Evolutionary conservation across 1,284 basidiomycete genomes (phyloP), one percentile per base, ranked within the genome.

Genomic region (Ceratobasidium theobromae): DNA sequence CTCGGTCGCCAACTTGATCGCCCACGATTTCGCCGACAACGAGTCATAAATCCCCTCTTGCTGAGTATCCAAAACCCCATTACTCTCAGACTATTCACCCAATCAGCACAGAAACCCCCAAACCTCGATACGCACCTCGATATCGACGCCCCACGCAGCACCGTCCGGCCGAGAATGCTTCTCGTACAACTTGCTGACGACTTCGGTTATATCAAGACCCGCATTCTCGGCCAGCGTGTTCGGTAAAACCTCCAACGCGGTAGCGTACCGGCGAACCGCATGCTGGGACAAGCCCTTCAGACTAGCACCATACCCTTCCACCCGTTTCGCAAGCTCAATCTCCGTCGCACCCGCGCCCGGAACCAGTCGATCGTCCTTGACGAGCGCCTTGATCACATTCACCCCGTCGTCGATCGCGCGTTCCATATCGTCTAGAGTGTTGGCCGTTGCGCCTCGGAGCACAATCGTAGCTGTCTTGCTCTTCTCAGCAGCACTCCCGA

Each of bases 401-500:
- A 97, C 94, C 27, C 96, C 97, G 73, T 99, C 96, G 74, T 99
- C 97, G 62, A 99, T 84, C 28, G 95, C 94, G 28, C 97, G 86
- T 77, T 99, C 90, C 25, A 99, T 85, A 76, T 99, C 97, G 75
- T 99, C 97, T 60, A 99, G 80, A 71, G 88, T 87, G 78, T 97
- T 98, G 55, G 93, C 85, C 0, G 97, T 99, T 43, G 97, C 96
- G 3, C 97, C 97, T n/a, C 95, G 86, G 33, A 98, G 80, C n/a
- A 98, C 92, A 75, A 98, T 89, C 23, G 95, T 98, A 35, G 95
- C 89, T 35, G 93, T 98, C 48, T 86, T 81, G 23, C 90, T 89
- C 77, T 86, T 88, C 75, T 93, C 88, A 5, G 78, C 81, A 72
- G 75, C 30, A 25, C 91, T 88, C 3, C 73, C 70, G 3, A 76